Evolutionary conservation across 2,329 filamentous ascomycete genomes (phyloP).

Genomic region (Diaporthe citriasiana): DNA sequence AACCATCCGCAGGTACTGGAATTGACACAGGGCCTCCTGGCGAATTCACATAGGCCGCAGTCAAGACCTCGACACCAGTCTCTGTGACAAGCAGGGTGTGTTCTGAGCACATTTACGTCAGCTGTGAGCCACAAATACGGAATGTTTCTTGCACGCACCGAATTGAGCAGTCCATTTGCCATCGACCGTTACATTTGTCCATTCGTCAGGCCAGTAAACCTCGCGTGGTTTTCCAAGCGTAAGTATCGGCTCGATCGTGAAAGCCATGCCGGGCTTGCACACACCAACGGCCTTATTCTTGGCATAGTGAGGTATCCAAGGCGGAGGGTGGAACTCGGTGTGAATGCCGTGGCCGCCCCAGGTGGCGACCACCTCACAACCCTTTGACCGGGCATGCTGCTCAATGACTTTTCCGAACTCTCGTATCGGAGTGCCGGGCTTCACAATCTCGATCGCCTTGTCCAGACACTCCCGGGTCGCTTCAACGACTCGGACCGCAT

Average conservation of each 20-base stretch:
- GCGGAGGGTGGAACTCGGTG: slow-evolving; percentile 90
- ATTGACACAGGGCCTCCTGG: slow-evolving; percentile 81
- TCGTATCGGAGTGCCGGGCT: slow-evolving; percentile 91
- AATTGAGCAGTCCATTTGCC: slow-evolving; percentile 94
- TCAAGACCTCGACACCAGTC: slow-evolving; percentile 85
- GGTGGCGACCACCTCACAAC: slow-evolving; percentile 92
- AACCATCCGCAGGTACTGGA: slow-evolving; percentile 49
- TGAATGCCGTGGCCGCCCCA: slow-evolving; percentile 98
- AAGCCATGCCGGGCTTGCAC: slow-evolving; percentile 97
- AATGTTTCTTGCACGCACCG: slow-evolving; percentile 64
- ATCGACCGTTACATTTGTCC: slow-evolving; percentile 95
- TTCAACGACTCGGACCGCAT: slow-evolving; percentile 92
- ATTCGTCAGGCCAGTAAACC: slow-evolving; percentile 98
- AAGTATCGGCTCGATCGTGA: slow-evolving; percentile 99
- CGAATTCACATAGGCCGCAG: slow-evolving; percentile 79
- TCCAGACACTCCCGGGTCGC: slow-evolving; percentile 89
- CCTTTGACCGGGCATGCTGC: slow-evolving; percentile 87
- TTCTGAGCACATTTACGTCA: slow-evolving; percentile 60
- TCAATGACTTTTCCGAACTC: slow-evolving; percentile 97
- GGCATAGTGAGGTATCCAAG: slow-evolving; percentile 96
- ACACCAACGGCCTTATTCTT: slow-evolving; percentile 98
- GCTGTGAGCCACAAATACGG: neutral
- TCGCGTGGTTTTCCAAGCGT: slow-evolving; percentile 91
- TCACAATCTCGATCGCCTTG: slow-evolving; percentile 89
- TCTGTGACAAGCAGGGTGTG: slow-evolving; percentile 89